A percentile compares a stretch with the other conserved stretches of the same genome.
Conservation (phyloP, 352 stramenopile species). For the Blastocystis sp. region DNA sequence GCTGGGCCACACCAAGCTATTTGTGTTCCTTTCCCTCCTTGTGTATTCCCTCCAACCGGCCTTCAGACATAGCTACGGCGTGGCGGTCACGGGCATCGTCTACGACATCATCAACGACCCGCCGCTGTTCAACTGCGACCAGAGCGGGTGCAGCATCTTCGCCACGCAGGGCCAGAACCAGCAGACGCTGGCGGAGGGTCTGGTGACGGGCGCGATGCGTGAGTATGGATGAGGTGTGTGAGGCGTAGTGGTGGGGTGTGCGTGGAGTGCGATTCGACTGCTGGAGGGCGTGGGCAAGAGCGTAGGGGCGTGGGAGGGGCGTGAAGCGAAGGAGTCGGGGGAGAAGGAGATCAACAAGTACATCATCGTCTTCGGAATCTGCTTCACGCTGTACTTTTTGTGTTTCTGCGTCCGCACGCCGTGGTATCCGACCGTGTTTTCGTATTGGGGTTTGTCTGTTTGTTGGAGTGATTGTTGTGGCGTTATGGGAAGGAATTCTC, state of each 20-base stretch:
- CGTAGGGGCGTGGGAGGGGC: neutral
- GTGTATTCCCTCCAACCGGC: neutral
- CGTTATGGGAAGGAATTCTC: too few species aligned
- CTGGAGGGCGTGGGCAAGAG: slow-evolving; percentile 25
- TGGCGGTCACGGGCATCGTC: slow-evolving; percentile 50
- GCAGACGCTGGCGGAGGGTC: slow-evolving; percentile 50
- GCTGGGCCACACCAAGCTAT: slow-evolving; percentile 30
- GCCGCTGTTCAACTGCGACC: slow-evolving; percentile 21
- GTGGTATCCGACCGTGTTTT: slow-evolving; percentile 61
- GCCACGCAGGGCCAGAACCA: slow-evolving; percentile 31
- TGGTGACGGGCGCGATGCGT: slow-evolving; percentile 55
- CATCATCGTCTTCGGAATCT: slow-evolving; percentile 1
- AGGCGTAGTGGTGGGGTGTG: slow-evolving; percentile 23
- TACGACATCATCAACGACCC: slow-evolving; percentile 67
- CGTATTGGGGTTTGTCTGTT: slow-evolving; percentile 50
- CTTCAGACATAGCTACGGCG: slow-evolving; percentile 30
- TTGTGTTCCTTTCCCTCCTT: slow-evolving; percentile 24
- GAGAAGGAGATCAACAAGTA: slow-evolving; percentile 25
- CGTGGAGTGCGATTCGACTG: neutral
- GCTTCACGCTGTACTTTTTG: slow-evolving; percentile 28
- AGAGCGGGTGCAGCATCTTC: slow-evolving; percentile 38
- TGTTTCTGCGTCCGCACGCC: slow-evolving; percentile 53
- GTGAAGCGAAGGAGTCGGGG: slow-evolving; percentile 13
- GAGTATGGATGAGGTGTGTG: neutral
- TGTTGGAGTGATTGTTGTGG: too few species aligned